Evolutionary conservation across 2,329 filamentous ascomycete genomes (phyloP), one percentile per base, ranked within the genome.

Genomic region (Colletotrichum musae): DNA sequence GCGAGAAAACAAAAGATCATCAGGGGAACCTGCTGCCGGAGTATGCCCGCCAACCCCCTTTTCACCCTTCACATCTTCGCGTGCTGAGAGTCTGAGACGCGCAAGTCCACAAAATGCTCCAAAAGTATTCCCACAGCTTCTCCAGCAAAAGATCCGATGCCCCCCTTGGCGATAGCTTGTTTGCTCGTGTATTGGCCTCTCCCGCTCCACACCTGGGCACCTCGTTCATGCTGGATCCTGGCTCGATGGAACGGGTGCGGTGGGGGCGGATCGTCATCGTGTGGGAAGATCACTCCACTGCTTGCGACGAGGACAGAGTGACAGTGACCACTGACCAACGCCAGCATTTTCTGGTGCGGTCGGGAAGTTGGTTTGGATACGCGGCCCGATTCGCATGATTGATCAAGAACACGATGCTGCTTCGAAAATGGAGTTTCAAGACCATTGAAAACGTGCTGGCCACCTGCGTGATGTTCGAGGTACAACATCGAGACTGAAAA

Each of bases 231-330:
- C 32, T 10, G 32, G 32, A 36, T 10, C 32, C 32, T 36, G 32
- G 32, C 2, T 36, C 7, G 32, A 10, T 36, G 32, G 32, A 36
- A 28, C 9, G 26, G 63, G 60, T 43, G 41, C 50, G 21, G 57
- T 51, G 53, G 65, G 65, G 60, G 53, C 51, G 60, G 53, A 68
- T 68, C 47, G 47, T 64, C 60, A 50, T 68, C 60, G 65, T 48
- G 64, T 47, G 65, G 36, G 32, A 36, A 59, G 47, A 68, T 65
- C 65, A 54, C 48, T 39, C 61, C 65, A 68, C 61, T 28, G 50
- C 52, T 45, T 51, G 21, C 51, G 63, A 41, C 32, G 45, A 36
- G 48, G 32, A 36, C 32, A 36, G 32, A 36, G 32, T 36, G 32
- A 36, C 32, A 18, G 28, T 9, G 32, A 36, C 32, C 32, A 6